phyloP scores from a whole-genome alignment of 495 filamentous ascomycete genomes.

The Aspergillus panamensis region DNA sequence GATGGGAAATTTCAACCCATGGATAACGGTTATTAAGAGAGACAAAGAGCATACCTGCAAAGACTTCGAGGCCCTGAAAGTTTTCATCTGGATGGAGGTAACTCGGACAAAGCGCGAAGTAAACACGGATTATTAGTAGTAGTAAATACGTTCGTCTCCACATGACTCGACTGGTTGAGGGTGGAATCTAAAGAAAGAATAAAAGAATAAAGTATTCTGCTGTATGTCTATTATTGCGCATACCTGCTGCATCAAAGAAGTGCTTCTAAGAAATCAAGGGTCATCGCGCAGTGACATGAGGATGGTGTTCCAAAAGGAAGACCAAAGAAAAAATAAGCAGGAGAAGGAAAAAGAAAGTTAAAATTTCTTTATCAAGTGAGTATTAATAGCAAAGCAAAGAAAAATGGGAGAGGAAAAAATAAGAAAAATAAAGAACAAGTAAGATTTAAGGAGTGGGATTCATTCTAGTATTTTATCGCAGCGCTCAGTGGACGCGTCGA shows the following conservation, averaged over 20 bases:
- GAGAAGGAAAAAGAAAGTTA: background rate
- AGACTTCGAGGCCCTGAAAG: conserved; percentile 96
- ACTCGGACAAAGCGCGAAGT: conserved; percentile 90
- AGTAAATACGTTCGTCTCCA: conserved; percentile 88
- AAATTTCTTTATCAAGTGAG: too few relatives aligned
- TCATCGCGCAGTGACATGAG: conserved; percentile 10
- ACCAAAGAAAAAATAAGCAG: conserved; percentile 10
- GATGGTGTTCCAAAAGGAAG: conserved; percentile 9
- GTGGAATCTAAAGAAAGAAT: conserved; percentile 1
- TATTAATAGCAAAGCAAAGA: background rate
- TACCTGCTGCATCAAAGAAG: conserved; percentile 14
- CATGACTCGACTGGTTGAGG: conserved; percentile 50
- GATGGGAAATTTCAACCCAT: background rate
- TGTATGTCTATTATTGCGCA: conserved; percentile 11
- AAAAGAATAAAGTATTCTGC: conserved; percentile 5
- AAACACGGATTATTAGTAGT: conserved; percentile 80
- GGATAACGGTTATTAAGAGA: background rate
- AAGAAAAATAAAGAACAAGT: conserved; percentile 3
- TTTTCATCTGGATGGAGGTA: conserved; percentile 98
- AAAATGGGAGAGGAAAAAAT: conserved; percentile 1
- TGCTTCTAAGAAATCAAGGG: conserved; percentile 13
- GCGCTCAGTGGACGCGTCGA: conserved; percentile 10
- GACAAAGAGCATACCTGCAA: conserved; percentile 68
- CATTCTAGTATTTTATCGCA: background rate
- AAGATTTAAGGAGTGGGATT: background rate